Conservation (phyloP, 1,284 basidiomycete species). For the Entoloma clypeatum region DNA sequence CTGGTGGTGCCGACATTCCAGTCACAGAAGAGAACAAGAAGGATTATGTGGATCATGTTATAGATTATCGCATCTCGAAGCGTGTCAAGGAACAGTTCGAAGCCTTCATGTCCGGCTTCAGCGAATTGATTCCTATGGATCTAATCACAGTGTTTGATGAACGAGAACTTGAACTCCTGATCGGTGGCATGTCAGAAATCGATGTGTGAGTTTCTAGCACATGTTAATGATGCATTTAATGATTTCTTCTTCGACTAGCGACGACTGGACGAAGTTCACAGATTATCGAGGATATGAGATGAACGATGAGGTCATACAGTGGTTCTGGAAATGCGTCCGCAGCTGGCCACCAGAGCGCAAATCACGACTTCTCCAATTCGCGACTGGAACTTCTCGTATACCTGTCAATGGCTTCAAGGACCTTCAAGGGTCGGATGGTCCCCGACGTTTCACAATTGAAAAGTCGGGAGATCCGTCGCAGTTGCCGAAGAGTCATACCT, state of each 20-base stretch:
- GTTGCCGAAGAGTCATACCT: constrained; percentile 82
- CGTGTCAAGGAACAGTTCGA: constrained; percentile 95
- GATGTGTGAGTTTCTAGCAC: constrained; percentile 60
- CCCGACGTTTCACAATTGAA: constrained; percentile 86
- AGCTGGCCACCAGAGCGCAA: constrained; percentile 93
- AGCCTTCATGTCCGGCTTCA: constrained; percentile 93
- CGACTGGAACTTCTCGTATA: constrained; percentile 90
- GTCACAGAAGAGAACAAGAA: constrained; percentile 96
- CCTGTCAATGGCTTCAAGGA: constrained; percentile 96
- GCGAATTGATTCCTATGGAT: constrained; percentile 92
- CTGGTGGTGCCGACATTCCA: constrained; percentile 73
- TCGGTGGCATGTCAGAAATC: constrained; percentile 96
- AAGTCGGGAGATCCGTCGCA: constrained; percentile 86
- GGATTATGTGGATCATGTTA: constrained; percentile 88
- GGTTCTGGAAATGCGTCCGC: constrained; percentile 96
- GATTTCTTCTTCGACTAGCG: constrained; percentile 37
- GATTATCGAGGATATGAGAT: constrained; percentile 73
- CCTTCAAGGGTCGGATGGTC: constrained; percentile 90
- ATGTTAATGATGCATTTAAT: constrained; percentile 1
- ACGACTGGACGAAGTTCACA: constrained; percentile 76
- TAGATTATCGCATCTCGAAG: constrained; percentile 88
- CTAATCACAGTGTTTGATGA: constrained; percentile 95
- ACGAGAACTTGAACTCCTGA: constrained; percentile 87
- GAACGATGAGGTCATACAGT: constrained; percentile 88
- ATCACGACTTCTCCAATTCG: constrained; percentile 86